Conservation (phyloP, 2,329 filamentous ascomycete species). For the Ceratocystiopsis minuta region DNA sequence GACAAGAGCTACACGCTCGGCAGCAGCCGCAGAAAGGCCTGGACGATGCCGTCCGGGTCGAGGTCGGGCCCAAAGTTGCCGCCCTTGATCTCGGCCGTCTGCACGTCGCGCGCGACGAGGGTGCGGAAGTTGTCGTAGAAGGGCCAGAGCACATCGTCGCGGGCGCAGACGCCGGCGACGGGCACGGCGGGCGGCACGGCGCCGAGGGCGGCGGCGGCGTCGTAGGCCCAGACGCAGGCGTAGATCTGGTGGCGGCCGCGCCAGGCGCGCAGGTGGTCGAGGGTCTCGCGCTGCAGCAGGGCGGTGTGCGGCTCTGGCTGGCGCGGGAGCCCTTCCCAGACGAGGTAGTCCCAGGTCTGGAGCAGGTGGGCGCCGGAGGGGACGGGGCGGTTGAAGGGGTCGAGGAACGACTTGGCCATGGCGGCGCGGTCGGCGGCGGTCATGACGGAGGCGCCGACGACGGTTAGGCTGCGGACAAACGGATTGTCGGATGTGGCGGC, state of each 20-base stretch:
- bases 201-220: neutral
- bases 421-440: neutral
- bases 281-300: neutral
- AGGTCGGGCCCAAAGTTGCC: slow-evolving; percentile 1
- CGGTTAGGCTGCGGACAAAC: slow-evolving; percentile 1
- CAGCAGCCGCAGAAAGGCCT: neutral
- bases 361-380: neutral
- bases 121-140: neutral
- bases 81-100: neutral
- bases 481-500: no score
- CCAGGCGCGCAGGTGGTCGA: slow-evolving; percentile 1
- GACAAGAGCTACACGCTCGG: neutral
- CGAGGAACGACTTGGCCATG: slow-evolving; percentile 1
- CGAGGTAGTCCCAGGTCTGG: neutral
- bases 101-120: neutral
- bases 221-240: neutral
- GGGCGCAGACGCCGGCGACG: neutral
- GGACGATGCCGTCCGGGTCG: neutral
- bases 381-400: neutral
- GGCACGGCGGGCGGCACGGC: neutral
- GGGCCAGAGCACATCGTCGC: slow-evolving; percentile 1
- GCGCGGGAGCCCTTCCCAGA: neutral
- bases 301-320: neutral
- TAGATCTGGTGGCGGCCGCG: slow-evolving; percentile 1
- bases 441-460: slow-evolving; percentile 2